Conservation (phyloP, 2,329 filamentous ascomycete species). For the Epichloe gansuensis region DNA sequence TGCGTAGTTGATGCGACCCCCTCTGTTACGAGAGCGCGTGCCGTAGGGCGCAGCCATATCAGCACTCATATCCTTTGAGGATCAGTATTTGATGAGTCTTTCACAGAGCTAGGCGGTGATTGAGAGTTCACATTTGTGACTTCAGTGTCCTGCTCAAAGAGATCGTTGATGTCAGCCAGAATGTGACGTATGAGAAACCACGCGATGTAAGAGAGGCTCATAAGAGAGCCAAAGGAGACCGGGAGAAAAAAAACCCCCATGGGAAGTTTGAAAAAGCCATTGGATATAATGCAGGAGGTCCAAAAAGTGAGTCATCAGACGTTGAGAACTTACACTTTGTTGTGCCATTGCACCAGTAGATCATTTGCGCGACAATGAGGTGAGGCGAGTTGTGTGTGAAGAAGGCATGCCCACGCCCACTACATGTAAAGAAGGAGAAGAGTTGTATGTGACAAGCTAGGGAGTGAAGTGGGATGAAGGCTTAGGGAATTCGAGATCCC, state of each 20-base stretch:
- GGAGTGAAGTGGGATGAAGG: background rate
- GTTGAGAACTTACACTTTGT: conserved; percentile 23
- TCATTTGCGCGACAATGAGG: conserved; percentile 23
- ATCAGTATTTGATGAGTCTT: conserved; percentile 35
- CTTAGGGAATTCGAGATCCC: background rate
- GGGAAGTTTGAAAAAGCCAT: conserved; percentile 1
- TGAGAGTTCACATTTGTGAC: conserved; percentile 22
- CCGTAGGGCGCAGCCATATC: conserved; percentile 63
- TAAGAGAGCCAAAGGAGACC: background rate
- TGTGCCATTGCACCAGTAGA: conserved; percentile 26
- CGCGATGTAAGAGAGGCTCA: conserved; percentile 1
- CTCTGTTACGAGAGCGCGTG: conserved; percentile 85
- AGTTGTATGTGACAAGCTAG: conserved; percentile 1
- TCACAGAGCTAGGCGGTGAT: conserved; percentile 28
- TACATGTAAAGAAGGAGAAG: conserved; percentile 7
- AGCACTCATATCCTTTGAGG: conserved; percentile 36
- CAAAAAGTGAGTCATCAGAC: conserved; percentile 1
- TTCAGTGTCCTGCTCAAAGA: conserved; percentile 20
- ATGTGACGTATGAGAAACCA: background rate
- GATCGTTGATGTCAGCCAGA: background rate
- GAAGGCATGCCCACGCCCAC: conserved; percentile 16
- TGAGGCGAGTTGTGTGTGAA: conserved; percentile 17
- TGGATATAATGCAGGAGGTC: conserved; percentile 1
- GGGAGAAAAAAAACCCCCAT: background rate
- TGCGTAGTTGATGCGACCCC: conserved; percentile 83